Conservation (phyloP, 192 early-diverging fungal genomes). For the Gryganskiella cystojenkinii region DNA sequence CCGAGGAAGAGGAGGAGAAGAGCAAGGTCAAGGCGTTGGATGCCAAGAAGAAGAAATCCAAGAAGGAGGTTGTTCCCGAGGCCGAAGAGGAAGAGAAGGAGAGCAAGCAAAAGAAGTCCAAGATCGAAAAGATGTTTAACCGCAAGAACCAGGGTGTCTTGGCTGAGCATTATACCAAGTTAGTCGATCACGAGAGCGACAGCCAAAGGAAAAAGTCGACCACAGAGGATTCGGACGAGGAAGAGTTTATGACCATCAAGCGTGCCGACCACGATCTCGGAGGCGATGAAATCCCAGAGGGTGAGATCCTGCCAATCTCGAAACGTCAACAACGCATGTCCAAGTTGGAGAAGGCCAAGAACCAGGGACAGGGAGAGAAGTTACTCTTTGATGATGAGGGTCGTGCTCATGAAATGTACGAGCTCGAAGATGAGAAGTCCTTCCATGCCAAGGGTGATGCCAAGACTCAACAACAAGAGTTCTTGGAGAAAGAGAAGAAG, state of each 20-base stretch:
- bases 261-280: slow-evolving; percentile 85
- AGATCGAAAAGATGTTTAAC: slow-evolving; percentile 92
- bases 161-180: slow-evolving; percentile 90
- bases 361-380: slow-evolving; percentile 74
- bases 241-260: slow-evolving; percentile 87
- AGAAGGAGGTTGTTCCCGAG: slow-evolving; percentile 46
- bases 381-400: slow-evolving; percentile 97
- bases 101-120: slow-evolving; percentile 69
- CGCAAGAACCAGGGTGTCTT: slow-evolving; percentile 92
- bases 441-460: slow-evolving; percentile 84
- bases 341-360: slow-evolving; percentile 80
- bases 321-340: slow-evolving; percentile 62
- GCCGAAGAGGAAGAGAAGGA: slow-evolving; percentile 26
- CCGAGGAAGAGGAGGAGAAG: slow-evolving; percentile 38
- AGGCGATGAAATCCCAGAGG: slow-evolving; percentile 57
- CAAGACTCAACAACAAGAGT: slow-evolving; percentile 69
- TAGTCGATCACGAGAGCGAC: slow-evolving; percentile 75
- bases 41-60: slow-evolving; percentile 50
- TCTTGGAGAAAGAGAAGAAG: slow-evolving; percentile 73
- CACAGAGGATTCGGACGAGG: slow-evolving; percentile 67
- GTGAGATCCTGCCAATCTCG: slow-evolving; percentile 44
- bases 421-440: slow-evolving; percentile 82
- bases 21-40: slow-evolving; percentile 33
- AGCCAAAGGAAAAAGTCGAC: slow-evolving; percentile 21
- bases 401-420: slow-evolving; percentile 76